phyloP scores from a whole-genome alignment of 192 early-diverging fungal species.

The Diversispora epigaea region DNA sequence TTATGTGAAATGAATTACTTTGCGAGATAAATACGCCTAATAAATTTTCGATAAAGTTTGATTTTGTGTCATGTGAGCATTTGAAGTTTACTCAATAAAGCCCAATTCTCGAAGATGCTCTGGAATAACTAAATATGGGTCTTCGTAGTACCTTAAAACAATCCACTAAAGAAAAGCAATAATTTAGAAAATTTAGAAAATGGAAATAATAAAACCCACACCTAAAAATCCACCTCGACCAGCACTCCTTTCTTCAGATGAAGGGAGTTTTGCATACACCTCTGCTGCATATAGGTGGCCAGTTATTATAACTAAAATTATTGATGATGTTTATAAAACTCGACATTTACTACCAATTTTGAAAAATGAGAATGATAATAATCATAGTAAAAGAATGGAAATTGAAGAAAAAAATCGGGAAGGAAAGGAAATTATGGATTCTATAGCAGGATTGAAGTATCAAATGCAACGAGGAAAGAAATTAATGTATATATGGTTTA shows the following conservation, averaged over 20 bases:
- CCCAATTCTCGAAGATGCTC: no score
- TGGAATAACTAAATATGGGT: no score
- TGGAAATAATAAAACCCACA: no score
- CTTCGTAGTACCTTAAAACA: no score
- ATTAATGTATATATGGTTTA: slow-evolving; percentile 40
- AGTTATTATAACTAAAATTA: slow-evolving; percentile 76
- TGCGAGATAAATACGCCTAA: no score
- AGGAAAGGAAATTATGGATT: slow-evolving; percentile 66
- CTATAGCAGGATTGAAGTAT: slow-evolving; percentile 67
- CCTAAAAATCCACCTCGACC: slow-evolving; percentile 54
- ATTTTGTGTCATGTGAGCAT: no score
- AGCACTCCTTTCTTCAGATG: slow-evolving; percentile 61
- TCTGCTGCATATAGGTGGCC: slow-evolving; percentile 78
- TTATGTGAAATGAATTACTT: no score
- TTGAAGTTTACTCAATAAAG: no score
- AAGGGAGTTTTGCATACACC: slow-evolving; percentile 72
- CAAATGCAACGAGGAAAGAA: slow-evolving; percentile 68
- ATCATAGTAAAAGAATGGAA: no score
- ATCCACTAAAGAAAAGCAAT: no score
- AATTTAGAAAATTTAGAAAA: no score
- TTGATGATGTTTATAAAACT: slow-evolving; percentile 69
- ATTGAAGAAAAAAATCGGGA: slow-evolving; percentile 48
- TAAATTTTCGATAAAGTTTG: no score
- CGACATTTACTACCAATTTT: slow-evolving; percentile 39
- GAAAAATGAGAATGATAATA: neutral